These are phyloP conservation scores for Rhamnella rubrinervis DNA, from an alignment of 331 rosid species.

Conservation along the genomic window DNA sequence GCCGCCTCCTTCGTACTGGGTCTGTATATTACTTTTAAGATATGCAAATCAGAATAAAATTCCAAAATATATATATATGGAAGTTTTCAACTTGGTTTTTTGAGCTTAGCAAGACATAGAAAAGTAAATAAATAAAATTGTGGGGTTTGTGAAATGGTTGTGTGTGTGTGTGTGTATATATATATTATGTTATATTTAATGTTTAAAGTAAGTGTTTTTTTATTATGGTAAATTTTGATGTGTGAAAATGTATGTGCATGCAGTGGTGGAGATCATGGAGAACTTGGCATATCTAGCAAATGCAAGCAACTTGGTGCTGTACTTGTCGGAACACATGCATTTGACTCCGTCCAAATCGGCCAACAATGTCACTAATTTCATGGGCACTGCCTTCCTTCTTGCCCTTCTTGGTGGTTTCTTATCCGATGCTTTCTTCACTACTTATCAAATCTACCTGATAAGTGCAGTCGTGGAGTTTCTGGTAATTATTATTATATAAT, in stretches of 20 bases:
- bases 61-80: not conserved
- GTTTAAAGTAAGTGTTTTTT: too few relatives aligned
- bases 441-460: slow-evolving; percentile 76
- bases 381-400: slow-evolving; percentile 95
- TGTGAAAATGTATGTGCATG: not conserved
- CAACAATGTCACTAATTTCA: slow-evolving; percentile 87
- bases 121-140: too few relatives aligned
- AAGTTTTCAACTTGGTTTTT: not conserved
- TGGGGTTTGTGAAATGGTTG: too few relatives aligned
- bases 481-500: slow-evolving; percentile 34
- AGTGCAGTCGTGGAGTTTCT: slow-evolving; percentile 81
- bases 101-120: not conserved
- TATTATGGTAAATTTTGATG: not conserved
- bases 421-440: slow-evolving; percentile 80
- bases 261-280: slow-evolving; percentile 87
- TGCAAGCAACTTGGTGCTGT: slow-evolving; percentile 91
- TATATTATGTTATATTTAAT: too few relatives aligned
- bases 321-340: slow-evolving; percentile 63
- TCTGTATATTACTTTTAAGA: slow-evolving; percentile 20
- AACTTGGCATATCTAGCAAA: slow-evolving; percentile 86
- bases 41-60: too few relatives aligned
- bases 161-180: too few relatives aligned
- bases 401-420: slow-evolving; percentile 95
- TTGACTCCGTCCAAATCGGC: slow-evolving; percentile 85
- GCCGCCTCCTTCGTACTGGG: slow-evolving; percentile 87